These are phyloP conservation scores for Colletotrichum echinochloae DNA, from an alignment of 2,329 filamentous ascomycete species.

Conservation along the genomic window DNA sequence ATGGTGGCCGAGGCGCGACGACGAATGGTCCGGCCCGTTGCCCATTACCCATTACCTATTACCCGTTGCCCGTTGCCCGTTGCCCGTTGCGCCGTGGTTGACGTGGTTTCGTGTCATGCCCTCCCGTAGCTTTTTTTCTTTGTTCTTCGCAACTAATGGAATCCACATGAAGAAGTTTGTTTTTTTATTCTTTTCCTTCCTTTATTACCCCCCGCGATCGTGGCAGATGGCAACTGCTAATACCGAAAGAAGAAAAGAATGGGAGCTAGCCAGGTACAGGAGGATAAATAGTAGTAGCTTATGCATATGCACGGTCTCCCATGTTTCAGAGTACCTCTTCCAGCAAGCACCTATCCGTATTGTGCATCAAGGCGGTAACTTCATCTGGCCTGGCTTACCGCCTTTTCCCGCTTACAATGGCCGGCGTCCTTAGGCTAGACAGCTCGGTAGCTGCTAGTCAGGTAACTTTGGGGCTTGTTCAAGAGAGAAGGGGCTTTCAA, in stretches of 20 bases:
- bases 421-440: background rate
- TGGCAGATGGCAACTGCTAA: background rate
- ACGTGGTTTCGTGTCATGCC: background rate
- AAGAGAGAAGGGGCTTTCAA: too few relatives aligned
- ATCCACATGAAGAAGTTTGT: background rate
- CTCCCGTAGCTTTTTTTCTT: background rate
- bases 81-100: background rate
- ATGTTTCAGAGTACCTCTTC: conserved; percentile 30
- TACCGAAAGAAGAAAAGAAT: background rate
- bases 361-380: conserved; percentile 21
- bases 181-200: background rate
- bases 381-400: conserved; percentile 16
- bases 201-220: too few relatives aligned
- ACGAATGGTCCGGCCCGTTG: background rate
- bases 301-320: conserved; percentile 18
- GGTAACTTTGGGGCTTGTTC: conserved; percentile 2
- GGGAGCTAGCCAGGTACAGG: conserved; percentile 3
- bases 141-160: background rate
- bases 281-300: too few relatives aligned
- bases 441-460: background rate
- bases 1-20: conserved; percentile 6
- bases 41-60: background rate
- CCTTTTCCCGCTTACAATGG: conserved; percentile 21
- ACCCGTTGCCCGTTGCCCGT: too few relatives aligned
- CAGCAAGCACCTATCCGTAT: conserved; percentile 10